A percentile compares a stretch with the other conserved stretches of the same genome.
Evolutionary conservation across 257 asterid species (phyloP).

Genomic region (Solanum ossicruentum): DNA sequence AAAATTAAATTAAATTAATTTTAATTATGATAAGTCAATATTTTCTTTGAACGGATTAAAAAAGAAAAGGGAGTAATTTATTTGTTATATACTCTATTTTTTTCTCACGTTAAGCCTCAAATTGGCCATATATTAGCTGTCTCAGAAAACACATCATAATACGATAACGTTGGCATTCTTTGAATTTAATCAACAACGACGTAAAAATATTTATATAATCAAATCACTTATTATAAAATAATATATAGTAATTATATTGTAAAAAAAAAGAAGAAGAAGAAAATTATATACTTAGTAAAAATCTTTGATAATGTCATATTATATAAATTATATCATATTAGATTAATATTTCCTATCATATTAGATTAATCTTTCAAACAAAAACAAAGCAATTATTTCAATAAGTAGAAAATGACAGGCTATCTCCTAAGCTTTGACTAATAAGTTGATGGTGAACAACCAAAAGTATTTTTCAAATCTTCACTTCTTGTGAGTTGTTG

Average conservation of each 20-base stretch:
- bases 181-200: accelerated
- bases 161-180: background rate
- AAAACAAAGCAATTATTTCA: too few species aligned
- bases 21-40: too few species aligned
- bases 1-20: too few species aligned
- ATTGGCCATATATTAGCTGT: background rate
- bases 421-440: background rate
- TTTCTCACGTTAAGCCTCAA: background rate
- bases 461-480: background rate
- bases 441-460: background rate
- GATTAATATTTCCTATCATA: background rate
- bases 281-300: too few species aligned
- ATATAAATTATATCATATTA: too few species aligned
- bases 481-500: background rate
- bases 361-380: background rate
- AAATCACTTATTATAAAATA: background rate
- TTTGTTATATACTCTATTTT: too few species aligned
- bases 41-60: too few species aligned
- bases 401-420: background rate
- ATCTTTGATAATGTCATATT: too few species aligned
- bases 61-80: too few species aligned
- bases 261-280: too few species aligned
- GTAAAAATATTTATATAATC: background rate
- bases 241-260: too few species aligned
- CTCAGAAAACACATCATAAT: background rate